Base-by-base conservation (phyloP, 129 eudicot species). In the Erigeron canadensis region DNA sequence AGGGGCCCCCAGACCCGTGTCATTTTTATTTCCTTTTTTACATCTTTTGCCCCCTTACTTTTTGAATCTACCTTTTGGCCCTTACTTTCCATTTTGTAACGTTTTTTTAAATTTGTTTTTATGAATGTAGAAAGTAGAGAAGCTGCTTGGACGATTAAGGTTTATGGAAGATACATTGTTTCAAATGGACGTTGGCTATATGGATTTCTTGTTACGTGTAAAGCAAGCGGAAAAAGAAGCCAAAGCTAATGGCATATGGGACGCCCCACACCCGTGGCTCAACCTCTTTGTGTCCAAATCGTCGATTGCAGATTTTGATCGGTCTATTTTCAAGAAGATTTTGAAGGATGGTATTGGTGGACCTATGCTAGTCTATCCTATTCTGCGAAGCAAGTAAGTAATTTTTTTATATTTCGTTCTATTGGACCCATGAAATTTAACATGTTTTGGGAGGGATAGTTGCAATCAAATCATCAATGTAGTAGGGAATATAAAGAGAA, bases 201-300 rank as follows among this genome's bases (percentile, higher is more conserved):
- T 79, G 63, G 95, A 93, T 7, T 93, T 93, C 59, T 38, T 93
- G 63, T 65, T 82, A 53, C 84, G 98, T 18, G 98, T 93, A 19
- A 85, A 93, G 75, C 73, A 79, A 42, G 96, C 79, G 5, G 98
- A 93, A 73, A 63, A 81, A 66, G 81, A 86, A 43, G 98, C 96
- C 2, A 89, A 78, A 70, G 78, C 79, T 4, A 89, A 65, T 16
- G 96, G 96, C 53, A 89, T 82, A 73, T 93, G 98, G 98, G 91
- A 86, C 21, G 88, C 96, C 41, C 96, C 98, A 54, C 98, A 93
- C 78, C 98, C 98, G 2, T 93, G 98, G 98, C 96, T 93, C 17
- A 93, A 93, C 57, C 69, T 93, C 15, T 93, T 93, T 45, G 88
- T 93, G 6, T 84, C 98, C 43, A 85, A 93, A 67, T 16, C 13